These are phyloP conservation scores for Myotisia sp. DNA, from an alignment of 2,329 filamentous ascomycete genomes.

Conservation along the genomic window DNA sequence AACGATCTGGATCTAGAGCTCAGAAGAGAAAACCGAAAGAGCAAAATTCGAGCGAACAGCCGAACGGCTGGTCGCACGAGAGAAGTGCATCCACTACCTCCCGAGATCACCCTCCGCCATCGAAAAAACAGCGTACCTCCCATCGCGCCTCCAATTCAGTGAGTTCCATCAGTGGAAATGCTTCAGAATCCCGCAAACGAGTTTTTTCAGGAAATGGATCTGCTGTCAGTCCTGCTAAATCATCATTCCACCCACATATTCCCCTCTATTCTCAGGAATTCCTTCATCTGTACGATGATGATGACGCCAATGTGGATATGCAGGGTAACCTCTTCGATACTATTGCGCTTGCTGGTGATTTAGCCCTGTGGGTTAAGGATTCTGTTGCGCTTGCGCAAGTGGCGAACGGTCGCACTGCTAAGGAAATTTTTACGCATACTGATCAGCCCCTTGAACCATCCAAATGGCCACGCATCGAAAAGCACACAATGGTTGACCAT, in stretches of 20 bases:
- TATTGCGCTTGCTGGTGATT: conserved; percentile 57
- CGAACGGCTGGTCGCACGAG: conserved; percentile 50
- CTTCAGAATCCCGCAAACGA: conserved; percentile 47
- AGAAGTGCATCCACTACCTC: conserved; percentile 42
- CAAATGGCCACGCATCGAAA: conserved; percentile 38
- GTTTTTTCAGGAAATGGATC: conserved; percentile 43
- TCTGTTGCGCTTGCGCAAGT: conserved; percentile 53
- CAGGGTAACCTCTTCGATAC: conserved; percentile 66
- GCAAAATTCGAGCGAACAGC: conserved; percentile 33
- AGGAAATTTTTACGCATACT: conserved; percentile 57
- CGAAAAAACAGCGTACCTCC: conserved; percentile 68
- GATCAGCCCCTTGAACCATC: conserved; percentile 42
- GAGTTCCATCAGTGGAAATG: conserved; percentile 49
- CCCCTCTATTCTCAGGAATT: conserved; percentile 64
- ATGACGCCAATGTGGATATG: conserved; percentile 42
- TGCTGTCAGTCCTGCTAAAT: conserved; percentile 60
- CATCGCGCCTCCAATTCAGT: conserved; percentile 68
- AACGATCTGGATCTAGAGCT: conserved; percentile 62
- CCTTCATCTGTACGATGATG: conserved; percentile 55
- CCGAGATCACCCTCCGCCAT: conserved; percentile 43
- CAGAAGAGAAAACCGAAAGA: conserved; percentile 83
- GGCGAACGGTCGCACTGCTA: conserved; percentile 45
- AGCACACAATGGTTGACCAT: conserved; percentile 39
- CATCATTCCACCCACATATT: conserved; percentile 49
- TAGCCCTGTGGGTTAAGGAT: conserved; percentile 67